phyloP scores from a whole-genome alignment of 169 alveolate genomes.

The Cryptosporidium parvum region DNA sequence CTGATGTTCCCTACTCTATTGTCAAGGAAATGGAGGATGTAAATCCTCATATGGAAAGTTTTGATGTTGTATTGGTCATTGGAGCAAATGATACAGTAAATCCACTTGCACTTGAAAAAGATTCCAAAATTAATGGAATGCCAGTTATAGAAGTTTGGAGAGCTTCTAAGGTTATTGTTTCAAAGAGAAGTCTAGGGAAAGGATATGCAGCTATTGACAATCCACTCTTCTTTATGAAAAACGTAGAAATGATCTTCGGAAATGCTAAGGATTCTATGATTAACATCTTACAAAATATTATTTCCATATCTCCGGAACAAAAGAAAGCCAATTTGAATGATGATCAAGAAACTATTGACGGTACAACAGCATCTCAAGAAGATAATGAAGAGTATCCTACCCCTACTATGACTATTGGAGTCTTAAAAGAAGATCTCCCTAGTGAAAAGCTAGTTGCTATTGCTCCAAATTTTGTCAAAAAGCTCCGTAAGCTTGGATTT shows the following conservation, averaged over 20 bases:
- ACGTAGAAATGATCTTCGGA: conserved; percentile 92
- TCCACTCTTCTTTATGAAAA: conserved; percentile 90
- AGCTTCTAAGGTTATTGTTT: conserved; percentile 87
- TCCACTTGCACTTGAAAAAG: conserved; percentile 91
- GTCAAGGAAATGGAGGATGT: conserved; percentile 95
- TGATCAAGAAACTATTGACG: conserved; percentile 35
- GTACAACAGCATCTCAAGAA: conserved; percentile 2
- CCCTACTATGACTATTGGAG: conserved; percentile 77
- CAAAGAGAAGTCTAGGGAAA: conserved; percentile 93
- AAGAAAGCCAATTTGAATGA: conserved; percentile 1
- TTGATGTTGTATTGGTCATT: conserved; percentile 90
- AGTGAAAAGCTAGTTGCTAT: conserved; percentile 85
- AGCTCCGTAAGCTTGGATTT: conserved; percentile 85
- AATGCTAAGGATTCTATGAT: conserved; percentile 85
- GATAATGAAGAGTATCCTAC: conserved; percentile 51
- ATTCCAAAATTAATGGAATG: conserved; percentile 94
- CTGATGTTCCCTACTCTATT: conserved; percentile 92
- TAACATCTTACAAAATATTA: conserved; percentile 19
- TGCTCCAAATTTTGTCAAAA: conserved; percentile 86
- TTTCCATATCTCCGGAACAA: conserved; percentile 31
- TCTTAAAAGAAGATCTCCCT: conserved; percentile 79
- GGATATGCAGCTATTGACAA: conserved; percentile 95
- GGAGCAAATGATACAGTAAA: conserved; percentile 97
- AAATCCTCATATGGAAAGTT: conserved; percentile 84
- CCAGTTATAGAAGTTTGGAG: conserved; percentile 96